A percentile compares a stretch with the other conserved stretches of the same genome.
Conservation (phyloP, 1,139 yeast genomes). For the Pichia cactophila region DNA sequence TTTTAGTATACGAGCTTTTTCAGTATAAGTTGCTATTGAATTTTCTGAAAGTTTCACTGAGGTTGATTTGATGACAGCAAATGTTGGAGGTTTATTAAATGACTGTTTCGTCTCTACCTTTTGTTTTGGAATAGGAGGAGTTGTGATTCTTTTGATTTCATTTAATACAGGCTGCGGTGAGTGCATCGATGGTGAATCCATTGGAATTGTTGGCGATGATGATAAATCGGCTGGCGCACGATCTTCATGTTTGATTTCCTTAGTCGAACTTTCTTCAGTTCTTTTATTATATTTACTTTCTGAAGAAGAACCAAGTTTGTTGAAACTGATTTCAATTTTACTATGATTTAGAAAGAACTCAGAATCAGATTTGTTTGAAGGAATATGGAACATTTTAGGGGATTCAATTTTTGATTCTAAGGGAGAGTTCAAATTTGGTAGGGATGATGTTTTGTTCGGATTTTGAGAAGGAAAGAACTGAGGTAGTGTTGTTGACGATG, state of each 20-base stretch:
- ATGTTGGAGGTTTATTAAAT: conserved; percentile 10
- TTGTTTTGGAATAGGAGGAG: neutral
- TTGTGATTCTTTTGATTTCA: neutral
- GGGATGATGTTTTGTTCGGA: neutral
- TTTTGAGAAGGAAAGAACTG: neutral
- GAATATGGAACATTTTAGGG: neutral
- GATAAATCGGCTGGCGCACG: neutral
- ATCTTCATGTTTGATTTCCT: conserved; percentile 13
- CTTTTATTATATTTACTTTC: conserved; percentile 1
- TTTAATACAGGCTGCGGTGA: neutral
- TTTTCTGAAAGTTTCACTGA: neutral
- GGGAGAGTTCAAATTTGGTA: neutral
- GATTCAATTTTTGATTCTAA: neutral
- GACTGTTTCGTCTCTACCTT: neutral
- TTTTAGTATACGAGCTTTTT: conserved; percentile 1
- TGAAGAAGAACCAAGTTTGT: neutral
- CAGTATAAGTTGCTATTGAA: neutral
- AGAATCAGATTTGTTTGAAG: conserved; percentile 1
- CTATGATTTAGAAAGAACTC: neutral
- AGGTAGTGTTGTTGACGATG: neutral
- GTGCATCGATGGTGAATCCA: conserved; percentile 19
- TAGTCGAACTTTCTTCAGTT: conserved; percentile 5
- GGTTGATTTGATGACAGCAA: neutral
- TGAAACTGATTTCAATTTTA: neutral
- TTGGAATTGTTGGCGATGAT: conserved; percentile 18